Percentiles rank a stretch among this genome's conserved stretches.
These are phyloP conservation scores for Termitomyces sp. DNA, from an alignment of 768 basidiomycete genomes.

Conservation along the genomic window DNA sequence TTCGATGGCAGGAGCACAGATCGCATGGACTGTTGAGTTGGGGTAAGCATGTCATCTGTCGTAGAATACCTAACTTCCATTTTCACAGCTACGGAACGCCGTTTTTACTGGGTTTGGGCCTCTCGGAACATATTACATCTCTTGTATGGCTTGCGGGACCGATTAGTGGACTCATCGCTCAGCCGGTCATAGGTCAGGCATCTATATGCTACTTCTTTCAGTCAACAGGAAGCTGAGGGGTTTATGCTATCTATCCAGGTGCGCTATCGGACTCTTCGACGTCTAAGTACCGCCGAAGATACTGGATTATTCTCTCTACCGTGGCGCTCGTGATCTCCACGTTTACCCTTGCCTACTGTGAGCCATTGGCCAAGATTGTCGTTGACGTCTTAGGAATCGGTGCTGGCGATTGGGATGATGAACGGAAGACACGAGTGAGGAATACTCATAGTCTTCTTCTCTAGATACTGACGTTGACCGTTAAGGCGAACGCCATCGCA, in stretches of 20 bases:
- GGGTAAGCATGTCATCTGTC: slow-evolving; percentile 50
- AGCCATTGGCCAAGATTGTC: slow-evolving; percentile 61
- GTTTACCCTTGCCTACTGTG: slow-evolving; percentile 77
- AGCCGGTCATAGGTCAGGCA: slow-evolving; percentile 87
- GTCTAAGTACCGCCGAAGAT: slow-evolving; percentile 85
- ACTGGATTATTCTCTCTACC: slow-evolving; percentile 92
- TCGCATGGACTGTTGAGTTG: slow-evolving; percentile 94
- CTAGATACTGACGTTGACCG: background rate
- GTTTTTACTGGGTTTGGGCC: slow-evolving; percentile 62
- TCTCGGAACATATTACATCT: slow-evolving; percentile 87
- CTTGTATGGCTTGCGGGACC: slow-evolving; percentile 96
- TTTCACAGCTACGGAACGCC: slow-evolving; percentile 88
- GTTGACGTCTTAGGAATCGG: slow-evolving; percentile 76
- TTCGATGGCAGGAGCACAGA: slow-evolving; percentile 92
- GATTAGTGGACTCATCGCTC: slow-evolving; percentile 90
- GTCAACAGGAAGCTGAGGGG: slow-evolving; percentile 14
- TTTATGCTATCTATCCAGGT: slow-evolving; percentile 45
- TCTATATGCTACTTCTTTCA: slow-evolving; percentile 12
- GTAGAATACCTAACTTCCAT: slow-evolving; percentile 7
- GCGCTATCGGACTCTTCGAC: slow-evolving; percentile 93
- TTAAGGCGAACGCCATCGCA: slow-evolving; percentile 60
- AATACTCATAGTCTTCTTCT: background rate
- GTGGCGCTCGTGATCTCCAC: slow-evolving; percentile 74
- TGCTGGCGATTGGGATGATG: slow-evolving; percentile 84
- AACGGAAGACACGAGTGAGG: slow-evolving; percentile 54